Evolutionary conservation across 2,329 filamentous ascomycete genomes (phyloP).

Genomic region (Pseudogymnoascus sp.): DNA sequence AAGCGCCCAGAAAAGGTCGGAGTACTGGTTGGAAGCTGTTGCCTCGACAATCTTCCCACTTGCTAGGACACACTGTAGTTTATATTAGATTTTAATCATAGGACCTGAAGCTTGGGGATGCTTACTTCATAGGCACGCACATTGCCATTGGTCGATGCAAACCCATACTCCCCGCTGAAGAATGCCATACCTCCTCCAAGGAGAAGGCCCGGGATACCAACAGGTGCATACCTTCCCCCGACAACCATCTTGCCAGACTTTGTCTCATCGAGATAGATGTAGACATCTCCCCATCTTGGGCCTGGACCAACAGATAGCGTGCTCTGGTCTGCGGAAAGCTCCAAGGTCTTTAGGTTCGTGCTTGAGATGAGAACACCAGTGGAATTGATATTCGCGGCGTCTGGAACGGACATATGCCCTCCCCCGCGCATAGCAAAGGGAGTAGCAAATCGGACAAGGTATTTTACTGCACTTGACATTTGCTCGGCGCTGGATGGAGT

Average conservation of each 20-base stretch:
- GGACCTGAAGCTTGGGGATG: neutral
- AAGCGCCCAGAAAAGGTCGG: slow-evolving; percentile 30
- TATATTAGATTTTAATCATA: neutral
- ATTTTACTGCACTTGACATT: slow-evolving; percentile 9
- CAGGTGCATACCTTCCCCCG: slow-evolving; percentile 9
- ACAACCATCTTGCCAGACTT: slow-evolving; percentile 8
- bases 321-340: slow-evolving; percentile 16
- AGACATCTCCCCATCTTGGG: slow-evolving; percentile 10
- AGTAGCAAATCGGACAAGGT: neutral
- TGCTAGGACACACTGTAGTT: neutral
- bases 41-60: slow-evolving; percentile 22
- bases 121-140: neutral
- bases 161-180: slow-evolving; percentile 28
- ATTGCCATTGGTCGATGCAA: slow-evolving; percentile 25
- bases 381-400: neutral
- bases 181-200: slow-evolving; percentile 18
- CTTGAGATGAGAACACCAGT: slow-evolving; percentile 9
- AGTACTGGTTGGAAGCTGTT: slow-evolving; percentile 16
- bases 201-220: slow-evolving; percentile 11
- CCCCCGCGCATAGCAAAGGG: slow-evolving; percentile 11
- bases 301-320: slow-evolving; percentile 6
- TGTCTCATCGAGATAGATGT: slow-evolving; percentile 4
- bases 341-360: slow-evolving; percentile 11
- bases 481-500: slow-evolving; percentile 9
- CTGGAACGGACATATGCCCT: slow-evolving; percentile 19